A percentile compares a stretch with the other conserved stretches of the same genome.
phyloP scores from a whole-genome alignment of 2,329 filamentous ascomycete species.

The Pseudocercospora vitis region DNA sequence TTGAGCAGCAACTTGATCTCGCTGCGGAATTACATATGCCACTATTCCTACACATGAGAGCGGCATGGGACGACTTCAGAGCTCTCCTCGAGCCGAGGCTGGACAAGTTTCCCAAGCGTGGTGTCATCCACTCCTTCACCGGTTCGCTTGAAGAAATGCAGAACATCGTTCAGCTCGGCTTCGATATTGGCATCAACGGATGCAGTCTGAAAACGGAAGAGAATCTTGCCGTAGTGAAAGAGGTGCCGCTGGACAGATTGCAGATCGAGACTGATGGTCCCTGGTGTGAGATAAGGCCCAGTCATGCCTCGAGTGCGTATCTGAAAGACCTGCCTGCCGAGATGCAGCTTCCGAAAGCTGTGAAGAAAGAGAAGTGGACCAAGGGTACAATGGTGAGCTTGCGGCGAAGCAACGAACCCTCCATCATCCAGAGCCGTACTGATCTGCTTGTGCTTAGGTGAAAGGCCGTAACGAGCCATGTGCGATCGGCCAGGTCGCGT shows the following conservation, averaged over 20 bases:
- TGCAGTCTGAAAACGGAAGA: slow-evolving; percentile 94
- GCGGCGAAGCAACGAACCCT: background rate
- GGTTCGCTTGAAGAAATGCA: slow-evolving; percentile 82
- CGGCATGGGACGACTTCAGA: slow-evolving; percentile 83
- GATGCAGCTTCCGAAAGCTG: slow-evolving; percentile 67
- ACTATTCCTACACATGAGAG: slow-evolving; percentile 87
- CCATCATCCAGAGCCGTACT: background rate
- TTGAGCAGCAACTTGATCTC: slow-evolving; percentile 77
- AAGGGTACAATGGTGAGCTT: slow-evolving; percentile 75
- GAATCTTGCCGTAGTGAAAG: slow-evolving; percentile 80
- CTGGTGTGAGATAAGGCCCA: slow-evolving; percentile 91
- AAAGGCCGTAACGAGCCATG: slow-evolving; percentile 95
- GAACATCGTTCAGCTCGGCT: slow-evolving; percentile 73
- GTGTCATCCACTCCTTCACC: slow-evolving; percentile 93
- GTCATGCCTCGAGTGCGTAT: slow-evolving; percentile 79
- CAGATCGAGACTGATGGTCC: slow-evolving; percentile 98
- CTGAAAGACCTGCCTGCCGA: slow-evolving; percentile 61
- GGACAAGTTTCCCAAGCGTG: slow-evolving; percentile 63
- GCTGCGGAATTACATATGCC: slow-evolving; percentile 76
- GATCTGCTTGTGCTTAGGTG: background rate
- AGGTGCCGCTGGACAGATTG: slow-evolving; percentile 73
- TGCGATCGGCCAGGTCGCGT: slow-evolving; percentile 81
- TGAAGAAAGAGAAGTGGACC: slow-evolving; percentile 96
- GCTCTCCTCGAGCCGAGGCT: slow-evolving; percentile 59
- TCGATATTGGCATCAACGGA: slow-evolving; percentile 93